These are phyloP conservation scores for Vitis labrusca DNA, from an alignment of 164 flowering plant genomes.

Conservation along the genomic window DNA sequence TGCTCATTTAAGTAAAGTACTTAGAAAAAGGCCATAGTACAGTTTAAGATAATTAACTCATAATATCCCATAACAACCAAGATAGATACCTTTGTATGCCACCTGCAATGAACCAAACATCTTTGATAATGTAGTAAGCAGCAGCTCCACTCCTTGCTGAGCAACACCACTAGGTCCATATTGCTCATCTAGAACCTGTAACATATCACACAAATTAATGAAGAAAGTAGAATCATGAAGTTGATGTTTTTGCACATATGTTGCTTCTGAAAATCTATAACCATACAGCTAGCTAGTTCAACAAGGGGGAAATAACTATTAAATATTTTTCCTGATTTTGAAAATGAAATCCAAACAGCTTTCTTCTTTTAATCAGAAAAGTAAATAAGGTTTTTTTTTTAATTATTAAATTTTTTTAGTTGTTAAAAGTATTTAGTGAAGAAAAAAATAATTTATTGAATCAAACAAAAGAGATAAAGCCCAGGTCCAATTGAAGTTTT, in stretches of 20 bases:
- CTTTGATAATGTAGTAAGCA: constrained; percentile 46
- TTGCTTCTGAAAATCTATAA: too few species aligned
- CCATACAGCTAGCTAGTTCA: too few species aligned
- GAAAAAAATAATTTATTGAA: too few species aligned
- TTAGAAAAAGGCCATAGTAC: neutral
- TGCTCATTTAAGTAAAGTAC: too few species aligned
- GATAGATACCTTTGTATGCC: constrained; percentile 57
- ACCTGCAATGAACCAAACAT: constrained; percentile 50
- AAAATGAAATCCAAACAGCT: neutral
- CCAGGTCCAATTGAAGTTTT: too few species aligned
- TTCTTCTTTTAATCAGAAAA: neutral
- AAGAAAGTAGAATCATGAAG: neutral
- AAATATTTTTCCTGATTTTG: too few species aligned
- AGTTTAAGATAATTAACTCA: neutral
- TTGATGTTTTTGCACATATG: neutral
- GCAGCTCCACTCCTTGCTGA: constrained; percentile 56
- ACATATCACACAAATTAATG: neutral
- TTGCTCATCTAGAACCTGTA: constrained; percentile 64
- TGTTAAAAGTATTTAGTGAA: too few species aligned
- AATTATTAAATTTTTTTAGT: too few species aligned
- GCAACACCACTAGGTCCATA: constrained; percentile 49
- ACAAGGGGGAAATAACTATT: too few species aligned
- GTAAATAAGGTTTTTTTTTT: too few species aligned
- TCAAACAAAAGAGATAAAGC: too few species aligned
- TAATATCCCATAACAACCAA: neutral